Percentiles rank a stretch among this genome's conserved stretches.
These are phyloP conservation scores for Aspergillus vadensis DNA, from an alignment of 2,329 filamentous ascomycete genomes.

Conservation along the genomic window DNA sequence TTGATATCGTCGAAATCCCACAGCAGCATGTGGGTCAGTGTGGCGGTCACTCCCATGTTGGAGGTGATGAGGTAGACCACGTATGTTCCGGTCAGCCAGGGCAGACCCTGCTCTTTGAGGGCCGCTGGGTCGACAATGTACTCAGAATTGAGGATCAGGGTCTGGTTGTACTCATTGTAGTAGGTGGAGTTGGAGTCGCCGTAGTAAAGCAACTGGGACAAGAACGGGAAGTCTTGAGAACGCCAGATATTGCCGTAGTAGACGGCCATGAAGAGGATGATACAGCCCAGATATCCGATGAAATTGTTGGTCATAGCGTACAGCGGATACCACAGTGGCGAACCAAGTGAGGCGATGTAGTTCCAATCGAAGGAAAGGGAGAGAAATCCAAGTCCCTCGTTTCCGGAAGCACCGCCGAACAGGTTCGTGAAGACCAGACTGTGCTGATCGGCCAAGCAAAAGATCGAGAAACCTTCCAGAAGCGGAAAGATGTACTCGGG, in stretches of 20 bases:
- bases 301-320: slow-evolving; percentile 8
- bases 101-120: slow-evolving; percentile 6
- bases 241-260: slow-evolving; percentile 9
- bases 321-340: slow-evolving; percentile 6
- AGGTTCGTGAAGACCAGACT: slow-evolving; percentile 5
- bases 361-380: slow-evolving; percentile 5
- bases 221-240: slow-evolving; percentile 4
- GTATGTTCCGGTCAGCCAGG: slow-evolving; percentile 8
- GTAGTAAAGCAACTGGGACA: slow-evolving; percentile 7
- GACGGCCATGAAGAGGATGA: slow-evolving; percentile 7
- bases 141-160: background rate
- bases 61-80: slow-evolving; percentile 8
- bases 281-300: slow-evolving; percentile 4
- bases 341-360: slow-evolving; percentile 5
- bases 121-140: slow-evolving; percentile 3
- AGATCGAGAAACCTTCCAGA: slow-evolving; percentile 3
- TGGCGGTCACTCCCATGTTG: slow-evolving; percentile 7
- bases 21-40: slow-evolving; percentile 4
- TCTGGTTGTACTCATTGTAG: slow-evolving; percentile 7
- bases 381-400: slow-evolving; percentile 7
- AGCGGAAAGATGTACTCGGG: slow-evolving; percentile 7
- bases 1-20: slow-evolving; percentile 6
- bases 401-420: slow-evolving; percentile 5
- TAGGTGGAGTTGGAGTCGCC: slow-evolving; percentile 9
- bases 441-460: slow-evolving; percentile 8